Evolutionary conservation across 768 basidiomycete genomes (phyloP).

Genomic region (Pleurotus sapidus): DNA sequence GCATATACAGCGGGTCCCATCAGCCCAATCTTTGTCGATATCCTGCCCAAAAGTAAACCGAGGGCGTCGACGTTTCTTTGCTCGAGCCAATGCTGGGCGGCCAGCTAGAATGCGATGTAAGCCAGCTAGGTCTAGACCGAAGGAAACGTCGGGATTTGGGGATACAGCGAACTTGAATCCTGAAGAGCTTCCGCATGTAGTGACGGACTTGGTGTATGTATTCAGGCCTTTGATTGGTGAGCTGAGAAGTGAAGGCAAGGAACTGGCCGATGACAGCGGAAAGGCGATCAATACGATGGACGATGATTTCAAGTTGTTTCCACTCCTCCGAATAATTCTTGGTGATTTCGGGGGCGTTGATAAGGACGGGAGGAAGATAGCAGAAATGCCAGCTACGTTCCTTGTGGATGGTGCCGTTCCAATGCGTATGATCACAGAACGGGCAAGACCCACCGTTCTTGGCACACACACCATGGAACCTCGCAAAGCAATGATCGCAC

Average conservation of each 20-base stretch:
- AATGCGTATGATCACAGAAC: slow-evolving; percentile 89
- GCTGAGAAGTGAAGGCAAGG: slow-evolving; percentile 65
- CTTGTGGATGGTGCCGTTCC: slow-evolving; percentile 84
- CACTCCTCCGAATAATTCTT: slow-evolving; percentile 78
- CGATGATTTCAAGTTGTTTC: slow-evolving; percentile 76
- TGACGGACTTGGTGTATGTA: slow-evolving; percentile 83
- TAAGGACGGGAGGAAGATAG: slow-evolving; percentile 68
- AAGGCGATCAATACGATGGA: slow-evolving; percentile 76
- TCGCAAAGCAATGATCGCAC: slow-evolving; percentile 85
- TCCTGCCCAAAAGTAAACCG: slow-evolving; percentile 78
- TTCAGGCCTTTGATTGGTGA: slow-evolving; percentile 69
- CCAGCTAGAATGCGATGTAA: slow-evolving; percentile 79
- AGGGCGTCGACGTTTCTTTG: slow-evolving; percentile 56
- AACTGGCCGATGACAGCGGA: slow-evolving; percentile 78
- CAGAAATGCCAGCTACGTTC: slow-evolving; percentile 83
- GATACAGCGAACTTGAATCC: slow-evolving; percentile 88
- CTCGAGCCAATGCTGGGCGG: slow-evolving; percentile 46
- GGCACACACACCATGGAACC: slow-evolving; percentile 84
- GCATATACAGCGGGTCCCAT: slow-evolving; percentile 80
- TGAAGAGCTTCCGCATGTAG: slow-evolving; percentile 88
- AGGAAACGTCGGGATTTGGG: slow-evolving; percentile 76
- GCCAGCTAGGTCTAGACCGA: slow-evolving; percentile 78
- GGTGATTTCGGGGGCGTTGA: slow-evolving; percentile 74
- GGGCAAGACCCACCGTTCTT: slow-evolving; percentile 89
- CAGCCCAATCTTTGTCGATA: slow-evolving; percentile 66